These are phyloP conservation scores for Colletotrichum neosansevieriae DNA, from an alignment of 2,329 filamentous ascomycete species.

Conservation along the genomic window DNA sequence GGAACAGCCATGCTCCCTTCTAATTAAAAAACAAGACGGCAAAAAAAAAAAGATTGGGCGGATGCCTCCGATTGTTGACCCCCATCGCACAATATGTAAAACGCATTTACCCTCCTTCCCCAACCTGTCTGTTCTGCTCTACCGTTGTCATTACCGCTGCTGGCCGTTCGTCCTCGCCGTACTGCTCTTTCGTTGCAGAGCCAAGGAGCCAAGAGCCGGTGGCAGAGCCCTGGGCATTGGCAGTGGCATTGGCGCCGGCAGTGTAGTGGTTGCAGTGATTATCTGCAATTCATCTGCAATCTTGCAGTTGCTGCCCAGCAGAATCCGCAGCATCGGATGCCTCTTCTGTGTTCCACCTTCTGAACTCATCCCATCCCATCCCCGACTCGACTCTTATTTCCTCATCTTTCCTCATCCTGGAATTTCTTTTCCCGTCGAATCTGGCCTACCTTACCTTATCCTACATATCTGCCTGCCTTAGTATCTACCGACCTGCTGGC, in stretches of 20 bases:
- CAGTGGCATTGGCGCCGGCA: conserved; percentile 24
- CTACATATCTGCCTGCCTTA: neutral
- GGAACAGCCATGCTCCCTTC: conserved; percentile 13
- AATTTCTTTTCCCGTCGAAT: neutral
- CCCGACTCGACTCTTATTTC: conserved; percentile 10
- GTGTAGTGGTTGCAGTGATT: neutral
- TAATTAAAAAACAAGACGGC: conserved; percentile 21
- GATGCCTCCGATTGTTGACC: conserved; percentile 10
- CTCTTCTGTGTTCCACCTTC: conserved; percentile 15
- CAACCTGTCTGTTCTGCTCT: neutral
- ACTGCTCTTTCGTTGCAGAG: neutral
- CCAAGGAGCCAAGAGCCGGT: conserved; percentile 21
- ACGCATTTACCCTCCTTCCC: neutral
- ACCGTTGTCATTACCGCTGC: neutral
- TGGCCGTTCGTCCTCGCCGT: too few relatives aligned
- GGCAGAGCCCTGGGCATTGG: conserved; percentile 23
- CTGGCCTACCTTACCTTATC: neutral
- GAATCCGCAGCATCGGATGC: conserved; percentile 20
- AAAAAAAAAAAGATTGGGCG: conserved; percentile 30
- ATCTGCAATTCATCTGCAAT: conserved; percentile 11
- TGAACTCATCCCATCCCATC: conserved; percentile 15
- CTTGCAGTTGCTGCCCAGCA: conserved; percentile 6
- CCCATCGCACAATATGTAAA: conserved; percentile 24
- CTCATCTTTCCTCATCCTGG: too few relatives aligned
- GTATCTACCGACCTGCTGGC: neutral